These are phyloP conservation scores for Rhodomyrtus psidioides DNA, from an alignment of 441 rosid species.

Conservation along the genomic window DNA sequence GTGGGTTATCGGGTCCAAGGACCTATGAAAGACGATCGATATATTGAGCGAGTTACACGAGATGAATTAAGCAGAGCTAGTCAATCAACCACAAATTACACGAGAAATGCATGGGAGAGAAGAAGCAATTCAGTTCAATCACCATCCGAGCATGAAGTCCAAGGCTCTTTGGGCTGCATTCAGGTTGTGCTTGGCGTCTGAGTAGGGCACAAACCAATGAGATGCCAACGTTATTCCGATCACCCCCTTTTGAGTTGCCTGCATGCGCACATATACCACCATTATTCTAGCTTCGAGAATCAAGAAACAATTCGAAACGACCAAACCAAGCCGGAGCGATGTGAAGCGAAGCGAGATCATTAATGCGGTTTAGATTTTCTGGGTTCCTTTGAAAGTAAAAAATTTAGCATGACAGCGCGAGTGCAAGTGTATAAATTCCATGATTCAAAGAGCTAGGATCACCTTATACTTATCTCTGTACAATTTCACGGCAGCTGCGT, in stretches of 20 bases:
- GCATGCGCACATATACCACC: neutral
- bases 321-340: no score
- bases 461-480: neutral
- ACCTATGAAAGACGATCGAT: neutral
- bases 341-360: no score
- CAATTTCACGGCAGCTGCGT: neutral
- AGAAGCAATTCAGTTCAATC: neutral
- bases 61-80: neutral
- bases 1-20: neutral
- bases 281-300: neutral
- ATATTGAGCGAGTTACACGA: neutral
- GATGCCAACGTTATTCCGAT: conserved; percentile 44
- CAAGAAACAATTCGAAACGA: no score
- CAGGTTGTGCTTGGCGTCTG: conserved; percentile 16
- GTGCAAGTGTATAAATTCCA: no score
- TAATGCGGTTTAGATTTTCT: no score
- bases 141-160: conserved; percentile 66
- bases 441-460: no score
- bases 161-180: conserved; percentile 41
- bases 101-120: neutral
- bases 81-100: neutral
- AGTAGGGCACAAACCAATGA: conserved; percentile 43
- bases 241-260: conserved; percentile 26
- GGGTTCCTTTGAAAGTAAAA: no score
- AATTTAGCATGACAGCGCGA: no score